These are phyloP conservation scores for Nothophoma quercina DNA, from an alignment of 2,329 filamentous ascomycete genomes.

Conservation along the genomic window DNA sequence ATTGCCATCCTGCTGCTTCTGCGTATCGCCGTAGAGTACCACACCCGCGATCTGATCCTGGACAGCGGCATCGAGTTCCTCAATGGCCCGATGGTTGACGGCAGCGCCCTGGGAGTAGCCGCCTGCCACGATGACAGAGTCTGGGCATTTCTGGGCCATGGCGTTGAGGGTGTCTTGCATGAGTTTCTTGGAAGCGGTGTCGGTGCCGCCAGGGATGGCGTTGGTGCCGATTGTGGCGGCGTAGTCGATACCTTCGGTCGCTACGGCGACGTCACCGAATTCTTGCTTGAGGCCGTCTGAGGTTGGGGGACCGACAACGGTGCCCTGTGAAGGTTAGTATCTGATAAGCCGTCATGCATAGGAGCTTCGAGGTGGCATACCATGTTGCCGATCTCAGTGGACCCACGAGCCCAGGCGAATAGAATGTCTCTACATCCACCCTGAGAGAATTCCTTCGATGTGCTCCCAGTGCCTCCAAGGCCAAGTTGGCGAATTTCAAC, in stretches of 20 bases:
- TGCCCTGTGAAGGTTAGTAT: conserved; percentile 44
- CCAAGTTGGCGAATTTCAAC: conserved; percentile 35
- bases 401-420: conserved; percentile 60
- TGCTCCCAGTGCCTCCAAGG: conserved; percentile 28
- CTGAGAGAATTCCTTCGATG: conserved; percentile 50
- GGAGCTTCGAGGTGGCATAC: conserved; percentile 45
- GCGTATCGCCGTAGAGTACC: conserved; percentile 57
- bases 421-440: conserved; percentile 53
- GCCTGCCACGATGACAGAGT: conserved; percentile 41
- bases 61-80: conserved; percentile 32
- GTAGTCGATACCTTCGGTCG: conserved; percentile 46
- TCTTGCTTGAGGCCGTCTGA: conserved; percentile 39
- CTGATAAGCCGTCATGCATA: too few relatives aligned
- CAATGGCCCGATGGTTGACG: conserved; percentile 45
- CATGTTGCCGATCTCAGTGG: conserved; percentile 59
- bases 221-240: conserved; percentile 39
- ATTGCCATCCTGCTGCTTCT: conserved; percentile 50
- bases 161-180: conserved; percentile 34
- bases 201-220: conserved; percentile 41
- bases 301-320: conserved; percentile 41
- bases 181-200: conserved; percentile 26
- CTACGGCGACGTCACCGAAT: conserved; percentile 37
- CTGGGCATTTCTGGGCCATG: conserved; percentile 43
- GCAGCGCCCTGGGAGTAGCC: conserved; percentile 47
- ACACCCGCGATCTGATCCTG: conserved; percentile 50